Evolutionary conservation across 2,329 filamentous ascomycete genomes (phyloP).

Genomic region (Colletotrichum brevisporum): DNA sequence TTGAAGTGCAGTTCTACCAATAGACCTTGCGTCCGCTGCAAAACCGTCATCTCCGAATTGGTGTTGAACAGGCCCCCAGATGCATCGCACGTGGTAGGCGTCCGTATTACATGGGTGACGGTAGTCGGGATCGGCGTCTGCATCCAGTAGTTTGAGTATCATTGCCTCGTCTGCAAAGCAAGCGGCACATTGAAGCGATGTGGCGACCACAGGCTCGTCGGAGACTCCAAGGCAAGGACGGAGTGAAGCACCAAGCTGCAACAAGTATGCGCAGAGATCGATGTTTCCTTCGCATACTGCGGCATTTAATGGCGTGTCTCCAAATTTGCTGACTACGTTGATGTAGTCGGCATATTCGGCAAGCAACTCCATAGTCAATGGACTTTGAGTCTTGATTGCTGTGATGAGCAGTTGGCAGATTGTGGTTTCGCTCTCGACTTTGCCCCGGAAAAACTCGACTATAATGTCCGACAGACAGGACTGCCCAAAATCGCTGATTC

Average conservation of each 20-base stretch:
- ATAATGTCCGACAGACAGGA: neutral
- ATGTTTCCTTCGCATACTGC: neutral
- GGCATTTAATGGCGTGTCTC: neutral
- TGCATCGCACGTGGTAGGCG: neutral
- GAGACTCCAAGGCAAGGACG: accelerated
- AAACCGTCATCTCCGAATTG: too few relatives aligned
- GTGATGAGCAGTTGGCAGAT: neutral
- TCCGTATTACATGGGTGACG: neutral
- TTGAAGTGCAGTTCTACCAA: neutral
- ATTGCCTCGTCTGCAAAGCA: accelerated
- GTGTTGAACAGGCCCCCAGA: too few relatives aligned
- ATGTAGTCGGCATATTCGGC: accelerated
- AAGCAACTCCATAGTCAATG: neutral
- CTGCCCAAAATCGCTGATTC: neutral
- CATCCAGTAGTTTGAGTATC: accelerated
- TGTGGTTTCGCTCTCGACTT: too few relatives aligned
- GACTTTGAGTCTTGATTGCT: neutral
- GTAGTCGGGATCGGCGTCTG: neutral
- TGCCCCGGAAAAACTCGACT: neutral
- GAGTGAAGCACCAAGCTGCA: neutral
- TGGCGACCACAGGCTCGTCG: neutral
- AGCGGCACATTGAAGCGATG: neutral
- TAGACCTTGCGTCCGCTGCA: neutral
- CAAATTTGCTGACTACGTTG: neutral
- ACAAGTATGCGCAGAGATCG: accelerated